phyloP scores from a whole-genome alignment of 257 asterid species.

The Solanum pinnatisectum region DNA sequence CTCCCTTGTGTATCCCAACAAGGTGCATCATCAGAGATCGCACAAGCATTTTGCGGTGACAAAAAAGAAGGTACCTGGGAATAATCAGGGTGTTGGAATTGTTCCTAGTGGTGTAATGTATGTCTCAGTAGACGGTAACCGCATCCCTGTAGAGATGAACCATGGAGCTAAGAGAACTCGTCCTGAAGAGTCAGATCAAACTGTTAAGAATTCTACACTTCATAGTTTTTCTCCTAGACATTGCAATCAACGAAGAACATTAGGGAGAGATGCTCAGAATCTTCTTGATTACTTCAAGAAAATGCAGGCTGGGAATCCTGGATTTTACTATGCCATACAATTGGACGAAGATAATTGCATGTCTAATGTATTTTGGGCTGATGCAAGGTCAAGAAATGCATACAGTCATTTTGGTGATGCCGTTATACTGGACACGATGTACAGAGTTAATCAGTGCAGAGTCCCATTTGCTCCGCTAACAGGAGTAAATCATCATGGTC shows the following conservation, averaged over 20 bases:
- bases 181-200: slow-evolving; percentile 25
- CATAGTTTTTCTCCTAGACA: slow-evolving; percentile 24
- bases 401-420: slow-evolving; percentile 81
- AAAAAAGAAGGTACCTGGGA: slow-evolving; percentile 28
- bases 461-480: slow-evolving; percentile 88
- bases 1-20: slow-evolving; percentile 24
- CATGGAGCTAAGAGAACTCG: slow-evolving; percentile 26
- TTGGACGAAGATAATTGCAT: slow-evolving; percentile 82
- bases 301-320: slow-evolving; percentile 92
- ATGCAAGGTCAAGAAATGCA: slow-evolving; percentile 82
- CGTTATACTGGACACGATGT: slow-evolving; percentile 62
- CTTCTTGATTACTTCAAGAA: slow-evolving; percentile 81
- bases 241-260: slow-evolving; percentile 35
- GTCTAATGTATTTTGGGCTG: slow-evolving; percentile 92
- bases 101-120: slow-evolving; percentile 77
- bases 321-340: slow-evolving; percentile 88
- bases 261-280: slow-evolving; percentile 84
- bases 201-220: slow-evolving; percentile 20
- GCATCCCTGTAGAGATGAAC: slow-evolving; percentile 27
- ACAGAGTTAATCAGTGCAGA: slow-evolving; percentile 43
- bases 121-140: slow-evolving; percentile 60
- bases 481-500: slow-evolving; percentile 94
- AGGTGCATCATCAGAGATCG: slow-evolving; percentile 45
- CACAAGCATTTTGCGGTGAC: slow-evolving; percentile 50
- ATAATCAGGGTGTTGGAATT: slow-evolving; percentile 26